phyloP scores from a whole-genome alignment of 495 filamentous ascomycete species.

The Astrothelium subdiscretum region DNA sequence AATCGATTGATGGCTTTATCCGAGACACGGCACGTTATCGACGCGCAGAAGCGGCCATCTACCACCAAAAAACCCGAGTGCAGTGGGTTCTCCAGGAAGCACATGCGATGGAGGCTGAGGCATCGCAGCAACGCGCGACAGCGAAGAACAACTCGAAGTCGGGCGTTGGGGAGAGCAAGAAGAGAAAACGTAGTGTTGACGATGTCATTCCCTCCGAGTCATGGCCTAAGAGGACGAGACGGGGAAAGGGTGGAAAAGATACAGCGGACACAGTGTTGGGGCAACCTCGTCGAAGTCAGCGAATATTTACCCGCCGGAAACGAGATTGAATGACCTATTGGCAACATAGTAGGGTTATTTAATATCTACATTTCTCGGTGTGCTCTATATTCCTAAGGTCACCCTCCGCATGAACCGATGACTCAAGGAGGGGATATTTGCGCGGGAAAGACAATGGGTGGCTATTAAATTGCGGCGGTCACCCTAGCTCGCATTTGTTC shows the following conservation, averaged over 20 bases:
- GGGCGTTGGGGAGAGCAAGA: neutral
- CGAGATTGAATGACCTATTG: neutral
- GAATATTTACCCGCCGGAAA: neutral
- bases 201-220: neutral
- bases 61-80: neutral
- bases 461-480: too few species aligned
- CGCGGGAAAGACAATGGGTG: too few species aligned
- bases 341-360: neutral
- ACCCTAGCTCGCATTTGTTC: too few species aligned
- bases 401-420: too few species aligned
- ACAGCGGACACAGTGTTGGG: neutral
- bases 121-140: neutral
- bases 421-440: too few species aligned
- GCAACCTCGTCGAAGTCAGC: neutral
- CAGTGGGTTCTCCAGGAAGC: neutral
- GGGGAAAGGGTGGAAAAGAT: neutral
- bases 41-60: neutral
- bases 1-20: neutral
- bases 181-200: neutral
- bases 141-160: neutral
- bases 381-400: too few species aligned
- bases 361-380: neutral
- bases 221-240: neutral
- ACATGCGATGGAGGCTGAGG: neutral
- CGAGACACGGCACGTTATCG: neutral